Percentiles rank a stretch among this genome's conserved stretches.
Conservation (phyloP, 768 basidiomycete genomes). For the Pisolithus sp. region DNA sequence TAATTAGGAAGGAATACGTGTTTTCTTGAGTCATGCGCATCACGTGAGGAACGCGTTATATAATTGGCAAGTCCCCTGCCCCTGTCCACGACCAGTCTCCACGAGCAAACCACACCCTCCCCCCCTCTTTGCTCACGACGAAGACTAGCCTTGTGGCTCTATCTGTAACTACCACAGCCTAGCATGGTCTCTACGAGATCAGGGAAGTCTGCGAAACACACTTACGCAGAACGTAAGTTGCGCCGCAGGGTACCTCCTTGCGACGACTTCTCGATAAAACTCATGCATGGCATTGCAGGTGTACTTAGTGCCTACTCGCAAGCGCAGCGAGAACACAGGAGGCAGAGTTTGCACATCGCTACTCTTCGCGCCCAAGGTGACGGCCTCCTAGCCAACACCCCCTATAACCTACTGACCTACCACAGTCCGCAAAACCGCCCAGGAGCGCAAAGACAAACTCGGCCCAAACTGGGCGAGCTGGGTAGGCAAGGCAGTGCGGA, state of each 20-base stretch:
- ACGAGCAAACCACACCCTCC: conserved; percentile 1
- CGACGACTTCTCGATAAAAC: neutral
- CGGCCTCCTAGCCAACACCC: neutral
- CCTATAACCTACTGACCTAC: neutral
- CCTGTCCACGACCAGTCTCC: conserved; percentile 2
- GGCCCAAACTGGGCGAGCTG: conserved; percentile 45
- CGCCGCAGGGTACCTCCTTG: neutral
- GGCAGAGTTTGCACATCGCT: conserved; percentile 39
- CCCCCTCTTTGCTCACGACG: neutral
- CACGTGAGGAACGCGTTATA: conserved; percentile 7
- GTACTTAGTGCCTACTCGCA: conserved; percentile 42
- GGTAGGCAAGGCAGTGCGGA: conserved; percentile 40
- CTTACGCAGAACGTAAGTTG: conserved; percentile 39
- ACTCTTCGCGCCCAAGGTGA: conserved; percentile 42
- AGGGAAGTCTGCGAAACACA: conserved; percentile 26
- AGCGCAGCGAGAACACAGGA: conserved; percentile 39
- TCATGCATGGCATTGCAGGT: conserved; percentile 24
- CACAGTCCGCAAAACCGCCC: conserved; percentile 43
- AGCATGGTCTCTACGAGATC: conserved; percentile 28
- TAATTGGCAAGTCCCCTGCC: conserved; percentile 4
- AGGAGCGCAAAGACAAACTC: conserved; percentile 37
- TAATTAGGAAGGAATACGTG: neutral
- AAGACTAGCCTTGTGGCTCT: neutral
- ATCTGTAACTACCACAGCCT: too few species aligned
- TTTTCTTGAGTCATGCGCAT: conserved; percentile 2